phyloP scores from a whole-genome alignment of 345 rosid genomes.

The Fremontodendron californicum region DNA sequence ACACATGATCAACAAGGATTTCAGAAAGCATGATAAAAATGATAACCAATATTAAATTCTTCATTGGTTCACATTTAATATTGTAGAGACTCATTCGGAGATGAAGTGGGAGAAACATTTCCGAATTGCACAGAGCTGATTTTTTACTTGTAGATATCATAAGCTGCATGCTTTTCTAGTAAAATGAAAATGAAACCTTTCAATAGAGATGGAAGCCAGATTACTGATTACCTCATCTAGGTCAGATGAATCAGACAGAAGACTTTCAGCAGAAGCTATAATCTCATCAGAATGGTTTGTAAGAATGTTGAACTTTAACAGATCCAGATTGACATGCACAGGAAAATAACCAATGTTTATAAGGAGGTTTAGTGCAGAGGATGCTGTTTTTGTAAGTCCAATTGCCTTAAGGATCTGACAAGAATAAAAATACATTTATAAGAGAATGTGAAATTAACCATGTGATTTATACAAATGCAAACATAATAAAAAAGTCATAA shows the following conservation, averaged over 20 bases:
- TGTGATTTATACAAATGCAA: neutral
- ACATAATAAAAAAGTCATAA: neutral
- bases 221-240: constrained; percentile 71
- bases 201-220: constrained; percentile 25
- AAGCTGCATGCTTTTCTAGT: neutral
- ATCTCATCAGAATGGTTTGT: constrained; percentile 70
- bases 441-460: constrained; percentile 1
- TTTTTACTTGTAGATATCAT: neutral
- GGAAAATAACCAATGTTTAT: constrained; percentile 87
- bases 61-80: neutral
- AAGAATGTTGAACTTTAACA: constrained; percentile 59
- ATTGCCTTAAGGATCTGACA: constrained; percentile 76
- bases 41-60: neutral
- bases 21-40: neutral
- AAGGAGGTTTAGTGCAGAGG: constrained; percentile 78
- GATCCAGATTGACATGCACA: constrained; percentile 87
- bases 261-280: constrained; percentile 60
- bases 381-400: constrained; percentile 68
- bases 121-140: neutral
- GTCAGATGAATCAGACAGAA: constrained; percentile 59
- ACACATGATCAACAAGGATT: constrained; percentile 12
- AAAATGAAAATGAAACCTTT: constrained; percentile 2
- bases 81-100: neutral
- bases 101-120: neutral
- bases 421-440: constrained; percentile 2